Conservation (phyloP, 352 stramenopile species). For the Pythium folliculosum region DNA sequence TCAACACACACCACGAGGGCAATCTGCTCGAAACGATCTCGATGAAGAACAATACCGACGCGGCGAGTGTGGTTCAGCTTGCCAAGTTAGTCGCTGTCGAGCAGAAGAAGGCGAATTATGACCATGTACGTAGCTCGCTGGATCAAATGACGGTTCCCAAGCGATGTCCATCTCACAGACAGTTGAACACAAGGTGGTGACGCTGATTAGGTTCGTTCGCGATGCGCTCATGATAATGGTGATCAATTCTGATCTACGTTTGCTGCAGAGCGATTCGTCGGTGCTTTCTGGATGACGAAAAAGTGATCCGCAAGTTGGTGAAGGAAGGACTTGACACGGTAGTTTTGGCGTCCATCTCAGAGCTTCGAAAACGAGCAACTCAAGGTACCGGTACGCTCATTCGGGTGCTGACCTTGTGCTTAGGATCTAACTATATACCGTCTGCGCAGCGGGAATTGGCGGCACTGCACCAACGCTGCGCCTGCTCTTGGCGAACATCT, state of each 20-base stretch:
- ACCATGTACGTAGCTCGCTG: conserved; percentile 18
- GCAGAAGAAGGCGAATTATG: conserved; percentile 25
- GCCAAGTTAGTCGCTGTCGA: conserved; percentile 24
- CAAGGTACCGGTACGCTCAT: background rate
- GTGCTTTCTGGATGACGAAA: conserved; percentile 25
- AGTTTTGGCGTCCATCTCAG: conserved; percentile 7
- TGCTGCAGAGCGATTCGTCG: conserved; percentile 22
- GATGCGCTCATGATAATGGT: background rate
- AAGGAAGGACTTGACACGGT: conserved; percentile 11
- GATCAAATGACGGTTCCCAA: background rate
- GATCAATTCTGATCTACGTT: no score
- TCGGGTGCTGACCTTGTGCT: background rate
- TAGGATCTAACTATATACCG: background rate
- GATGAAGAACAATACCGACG: conserved; percentile 17
- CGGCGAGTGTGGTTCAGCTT: conserved; percentile 11
- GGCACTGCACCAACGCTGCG: conserved; percentile 9
- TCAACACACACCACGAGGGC: conserved; percentile 8
- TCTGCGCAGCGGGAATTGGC: conserved; percentile 3
- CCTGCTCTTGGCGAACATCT: conserved; percentile 19
- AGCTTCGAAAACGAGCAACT: conserved; percentile 9
- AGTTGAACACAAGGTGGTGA: conserved; percentile 5
- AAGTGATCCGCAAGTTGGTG: conserved; percentile 16
- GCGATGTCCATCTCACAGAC: background rate
- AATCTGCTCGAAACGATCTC: background rate
- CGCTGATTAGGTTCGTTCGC: conserved; percentile 2